Conservation (phyloP, 352 stramenopile species). For the Phytopythium litorale region DNA sequence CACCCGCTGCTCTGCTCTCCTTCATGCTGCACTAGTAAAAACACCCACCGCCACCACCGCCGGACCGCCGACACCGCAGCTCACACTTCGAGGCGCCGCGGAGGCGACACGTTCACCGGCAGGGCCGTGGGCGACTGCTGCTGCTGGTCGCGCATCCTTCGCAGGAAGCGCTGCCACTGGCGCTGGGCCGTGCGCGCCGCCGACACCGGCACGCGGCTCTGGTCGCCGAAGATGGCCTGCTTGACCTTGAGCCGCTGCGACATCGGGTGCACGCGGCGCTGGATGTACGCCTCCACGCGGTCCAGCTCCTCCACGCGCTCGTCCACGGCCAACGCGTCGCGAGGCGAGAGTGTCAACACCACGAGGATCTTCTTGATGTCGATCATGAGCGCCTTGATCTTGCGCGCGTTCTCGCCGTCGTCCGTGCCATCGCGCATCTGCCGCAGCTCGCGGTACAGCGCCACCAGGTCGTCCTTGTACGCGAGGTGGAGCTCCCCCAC, state of each 20-base stretch:
- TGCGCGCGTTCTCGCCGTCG: background rate
- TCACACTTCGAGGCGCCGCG: background rate
- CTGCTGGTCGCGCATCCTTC: conserved; percentile 8
- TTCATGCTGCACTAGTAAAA: background rate
- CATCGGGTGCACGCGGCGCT: conserved; percentile 5
- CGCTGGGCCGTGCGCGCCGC: conserved; percentile 6
- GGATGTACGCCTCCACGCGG: conserved; percentile 4
- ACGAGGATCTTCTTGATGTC: conserved; percentile 10
- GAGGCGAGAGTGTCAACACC: background rate
- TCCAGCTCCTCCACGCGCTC: conserved; percentile 5
- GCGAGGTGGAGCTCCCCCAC: background rate
- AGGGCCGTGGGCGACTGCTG: background rate
- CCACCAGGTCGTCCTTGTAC: conserved; percentile 2
- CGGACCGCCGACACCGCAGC: background rate
- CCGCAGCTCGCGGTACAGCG: conserved; percentile 5
- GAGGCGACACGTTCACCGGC: conserved; percentile 3
- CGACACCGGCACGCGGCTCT: background rate
- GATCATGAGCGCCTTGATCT: conserved; percentile 2
- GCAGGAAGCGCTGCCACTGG: conserved; percentile 8
- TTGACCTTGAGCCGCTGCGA: conserved; percentile 6
- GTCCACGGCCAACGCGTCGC: background rate
- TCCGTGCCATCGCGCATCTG: background rate
- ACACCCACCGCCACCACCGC: too few species aligned
- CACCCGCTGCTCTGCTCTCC: background rate
- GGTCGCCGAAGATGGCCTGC: conserved; percentile 9